These are phyloP conservation scores for Fraxinus latifolia DNA, from an alignment of 305 asterid genomes.

Conservation along the genomic window DNA sequence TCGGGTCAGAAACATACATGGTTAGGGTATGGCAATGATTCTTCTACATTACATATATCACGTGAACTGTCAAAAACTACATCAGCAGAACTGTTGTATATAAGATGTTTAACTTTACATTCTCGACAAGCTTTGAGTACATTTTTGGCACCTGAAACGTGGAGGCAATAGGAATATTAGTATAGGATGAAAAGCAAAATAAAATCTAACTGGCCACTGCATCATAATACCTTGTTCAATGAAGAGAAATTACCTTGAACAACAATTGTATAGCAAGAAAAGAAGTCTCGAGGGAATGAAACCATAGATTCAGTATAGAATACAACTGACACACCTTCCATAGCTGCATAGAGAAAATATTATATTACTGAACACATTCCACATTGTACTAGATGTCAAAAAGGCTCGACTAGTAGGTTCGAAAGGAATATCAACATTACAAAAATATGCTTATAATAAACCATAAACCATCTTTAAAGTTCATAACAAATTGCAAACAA, in stretches of 20 bases:
- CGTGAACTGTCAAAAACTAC: slow-evolving; percentile 55
- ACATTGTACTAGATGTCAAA: neutral
- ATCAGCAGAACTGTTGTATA: slow-evolving; percentile 81
- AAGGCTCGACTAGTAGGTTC: neutral
- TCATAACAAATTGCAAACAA: neutral
- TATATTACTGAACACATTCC: slow-evolving; percentile 15
- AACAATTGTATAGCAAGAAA: slow-evolving; percentile 47
- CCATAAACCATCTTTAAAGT: neutral
- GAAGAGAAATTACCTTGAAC: slow-evolving; percentile 60
- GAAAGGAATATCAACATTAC: neutral
- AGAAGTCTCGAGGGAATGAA: slow-evolving; percentile 46
- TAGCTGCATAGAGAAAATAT: slow-evolving; percentile 51
- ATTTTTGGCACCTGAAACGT: slow-evolving; percentile 65
- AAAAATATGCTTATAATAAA: neutral
- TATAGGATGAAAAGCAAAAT: slow-evolving; percentile 10
- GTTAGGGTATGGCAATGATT: slow-evolving; percentile 70
- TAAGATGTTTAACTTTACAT: slow-evolving; percentile 61
- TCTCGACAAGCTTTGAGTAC: slow-evolving; percentile 73
- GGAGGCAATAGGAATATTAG: slow-evolving; percentile 23
- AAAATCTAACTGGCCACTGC: neutral
- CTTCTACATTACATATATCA: slow-evolving; percentile 61
- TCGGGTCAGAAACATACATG: slow-evolving; percentile 46
- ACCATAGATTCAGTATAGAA: slow-evolving; percentile 59
- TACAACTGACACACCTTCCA: slow-evolving; percentile 73
- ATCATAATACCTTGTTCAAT: slow-evolving; percentile 20